Evolutionary conservation across 2,329 filamentous ascomycete genomes (phyloP), one percentile per base, ranked within the genome.

Genomic region (Phoma sp.): DNA sequence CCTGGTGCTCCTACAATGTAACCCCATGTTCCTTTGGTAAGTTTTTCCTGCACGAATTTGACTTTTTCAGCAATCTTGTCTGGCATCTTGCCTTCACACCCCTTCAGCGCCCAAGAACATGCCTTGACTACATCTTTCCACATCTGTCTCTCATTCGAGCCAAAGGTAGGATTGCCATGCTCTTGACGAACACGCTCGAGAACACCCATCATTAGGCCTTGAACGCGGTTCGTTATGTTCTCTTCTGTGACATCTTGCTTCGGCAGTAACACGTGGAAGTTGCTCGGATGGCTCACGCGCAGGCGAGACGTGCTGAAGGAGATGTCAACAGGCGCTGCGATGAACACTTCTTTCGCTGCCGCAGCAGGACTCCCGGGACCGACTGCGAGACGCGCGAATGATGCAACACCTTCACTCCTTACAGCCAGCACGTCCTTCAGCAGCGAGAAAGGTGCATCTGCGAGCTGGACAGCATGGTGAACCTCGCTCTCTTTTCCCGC

Each of bases 171-270:
- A 11, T 53, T 66, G 1, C 60, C 67, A 29, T 67, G 65, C 26
- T 65, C 61, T 23, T 61, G 53, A 6, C 62, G 52, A 10, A 72
- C 54, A 7, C 62, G 56, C 46, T 69, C 64, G 2, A 74, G 57
- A 3, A 72, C 68, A 4, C 57, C 68, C 64, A 70, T 70, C 65
- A 74, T 69, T 1, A 64, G 59, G 12, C 68, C 70, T 15, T 71
- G 70, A 2, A 71, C 60, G 11, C 60, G 49, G 20, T 52, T 57
- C 3, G 64, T 69, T 5, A 68, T 52, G 20, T 62, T 68, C 1
- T 64, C 61, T 18, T 39, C 38, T 14, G 42, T 52, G 12, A 52
- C 15, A 0, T 43, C 45, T 0, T 42, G 17, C 2, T 55, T 37
- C 1, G 69, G 67, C 15, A 73, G 29, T 1, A 70, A 43, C 17